Evolutionary conservation across 306 rosid genomes (phyloP).

Genomic region (Geum urbanum): DNA sequence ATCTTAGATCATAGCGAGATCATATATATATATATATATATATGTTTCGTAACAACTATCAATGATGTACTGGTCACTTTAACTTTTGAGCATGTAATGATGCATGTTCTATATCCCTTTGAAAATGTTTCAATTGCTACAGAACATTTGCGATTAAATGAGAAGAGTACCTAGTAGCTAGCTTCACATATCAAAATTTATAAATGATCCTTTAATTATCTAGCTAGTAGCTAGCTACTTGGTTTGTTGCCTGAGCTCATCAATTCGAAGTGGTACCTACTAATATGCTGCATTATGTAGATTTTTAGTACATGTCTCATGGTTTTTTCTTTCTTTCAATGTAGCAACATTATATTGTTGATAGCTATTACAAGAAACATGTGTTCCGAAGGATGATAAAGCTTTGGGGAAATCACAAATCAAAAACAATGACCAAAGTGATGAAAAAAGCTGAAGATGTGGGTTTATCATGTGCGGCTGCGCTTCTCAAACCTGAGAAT

Average conservation of each 20-base stretch:
- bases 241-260: too few species aligned
- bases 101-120: too few species aligned
- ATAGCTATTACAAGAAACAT: too few species aligned
- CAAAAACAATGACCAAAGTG: too few species aligned
- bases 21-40: not conserved
- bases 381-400: too few species aligned
- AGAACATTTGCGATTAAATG: not conserved
- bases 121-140: too few species aligned
- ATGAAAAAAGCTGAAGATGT: too few species aligned
- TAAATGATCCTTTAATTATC: not conserved
- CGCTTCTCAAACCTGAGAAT: too few species aligned
- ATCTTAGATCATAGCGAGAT: constrained; percentile 1
- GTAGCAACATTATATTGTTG: not conserved
- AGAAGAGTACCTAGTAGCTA: not conserved
- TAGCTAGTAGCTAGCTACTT: not conserved
- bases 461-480: too few species aligned
- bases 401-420: too few species aligned
- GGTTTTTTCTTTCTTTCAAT: not conserved
- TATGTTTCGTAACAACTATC: not conserved
- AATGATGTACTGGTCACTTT: too few species aligned
- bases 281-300: not conserved
- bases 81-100: too few species aligned
- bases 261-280: not conserved
- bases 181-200: not conserved
- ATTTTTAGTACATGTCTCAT: not conserved